Evolutionary conservation across 768 basidiomycete genomes (phyloP).

Genomic region (Hydnomerulius pinastri): DNA sequence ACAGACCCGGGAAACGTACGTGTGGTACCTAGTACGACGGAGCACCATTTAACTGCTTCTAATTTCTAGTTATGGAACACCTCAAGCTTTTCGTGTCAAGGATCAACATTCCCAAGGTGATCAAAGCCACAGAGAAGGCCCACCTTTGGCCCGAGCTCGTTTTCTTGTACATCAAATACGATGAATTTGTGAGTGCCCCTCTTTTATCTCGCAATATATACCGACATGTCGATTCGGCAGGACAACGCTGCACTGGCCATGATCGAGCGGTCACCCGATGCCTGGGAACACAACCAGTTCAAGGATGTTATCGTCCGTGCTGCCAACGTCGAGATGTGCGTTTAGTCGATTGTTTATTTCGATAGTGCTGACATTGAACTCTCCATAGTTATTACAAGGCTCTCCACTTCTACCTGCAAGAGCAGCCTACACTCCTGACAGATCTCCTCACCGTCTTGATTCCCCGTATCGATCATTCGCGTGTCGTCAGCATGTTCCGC

Average conservation of each 20-base stretch:
- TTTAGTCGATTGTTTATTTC: background rate
- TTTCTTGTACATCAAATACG: constrained; percentile 98
- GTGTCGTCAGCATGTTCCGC: constrained; percentile 94
- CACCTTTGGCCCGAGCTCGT: constrained; percentile 99
- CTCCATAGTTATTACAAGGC: constrained; percentile 85
- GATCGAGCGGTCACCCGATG: constrained; percentile 98
- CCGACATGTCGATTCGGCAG: constrained; percentile 36
- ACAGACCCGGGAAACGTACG: constrained; percentile 88
- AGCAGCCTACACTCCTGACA: constrained; percentile 90
- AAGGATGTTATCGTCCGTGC: constrained; percentile 97
- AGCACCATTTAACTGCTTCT: constrained; percentile 5
- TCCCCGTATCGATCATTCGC: constrained; percentile 90
- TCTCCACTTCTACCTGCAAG: constrained; percentile 89
- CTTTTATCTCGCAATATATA: background rate
- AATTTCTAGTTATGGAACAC: constrained; percentile 89
- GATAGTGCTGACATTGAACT: constrained; percentile 8
- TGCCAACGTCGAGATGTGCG: constrained; percentile 96
- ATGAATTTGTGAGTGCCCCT: constrained; percentile 73
- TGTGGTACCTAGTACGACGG: constrained; percentile 9
- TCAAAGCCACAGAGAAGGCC: constrained; percentile 93
- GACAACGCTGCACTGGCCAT: constrained; percentile 98
- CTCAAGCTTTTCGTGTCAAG: constrained; percentile 93
- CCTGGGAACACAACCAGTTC: constrained; percentile 99
- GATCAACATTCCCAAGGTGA: constrained; percentile 97
- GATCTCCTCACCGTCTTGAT: constrained; percentile 92